These are phyloP conservation scores for Isoetes taiwanensis DNA, from an alignment of 75 land plant genomes.

Conservation along the genomic window DNA sequence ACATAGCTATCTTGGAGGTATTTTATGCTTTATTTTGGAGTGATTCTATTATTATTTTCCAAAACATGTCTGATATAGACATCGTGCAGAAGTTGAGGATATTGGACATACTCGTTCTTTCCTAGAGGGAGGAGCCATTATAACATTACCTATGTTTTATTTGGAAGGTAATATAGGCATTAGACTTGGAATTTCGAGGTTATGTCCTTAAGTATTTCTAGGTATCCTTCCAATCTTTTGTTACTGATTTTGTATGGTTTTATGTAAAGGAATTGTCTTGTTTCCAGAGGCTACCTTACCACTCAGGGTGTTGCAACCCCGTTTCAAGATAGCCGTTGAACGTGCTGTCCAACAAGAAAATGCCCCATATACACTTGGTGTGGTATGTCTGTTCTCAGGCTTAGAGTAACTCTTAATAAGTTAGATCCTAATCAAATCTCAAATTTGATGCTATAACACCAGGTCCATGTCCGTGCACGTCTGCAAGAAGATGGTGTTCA, in stretches of 20 bases:
- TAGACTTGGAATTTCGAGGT: neutral
- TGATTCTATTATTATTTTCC: no score
- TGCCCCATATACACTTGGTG: conserved; percentile 67
- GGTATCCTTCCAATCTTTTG: neutral
- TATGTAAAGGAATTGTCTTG: conserved; percentile 60
- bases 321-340: conserved; percentile 64
- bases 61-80: no score
- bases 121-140: conserved; percentile 58
- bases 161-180: conserved; percentile 46
- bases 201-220: neutral
- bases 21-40: no score
- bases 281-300: conserved; percentile 96
- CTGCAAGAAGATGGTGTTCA: conserved; percentile 21
- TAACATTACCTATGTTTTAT: conserved; percentile 66
- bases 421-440: no score
- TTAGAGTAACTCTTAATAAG: no score
- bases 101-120: conserved; percentile 41
- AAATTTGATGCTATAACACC: no score
- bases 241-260: neutral
- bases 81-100: conserved; percentile 79
- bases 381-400: conserved; percentile 35
- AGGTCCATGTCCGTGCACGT: conserved; percentile 47
- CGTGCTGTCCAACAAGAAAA: conserved; percentile 58
- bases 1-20: conserved; percentile 96
- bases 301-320: conserved; percentile 56